phyloP scores from a whole-genome alignment of 2,329 filamentous ascomycete genomes.

The Arachnomyces sp. region DNA sequence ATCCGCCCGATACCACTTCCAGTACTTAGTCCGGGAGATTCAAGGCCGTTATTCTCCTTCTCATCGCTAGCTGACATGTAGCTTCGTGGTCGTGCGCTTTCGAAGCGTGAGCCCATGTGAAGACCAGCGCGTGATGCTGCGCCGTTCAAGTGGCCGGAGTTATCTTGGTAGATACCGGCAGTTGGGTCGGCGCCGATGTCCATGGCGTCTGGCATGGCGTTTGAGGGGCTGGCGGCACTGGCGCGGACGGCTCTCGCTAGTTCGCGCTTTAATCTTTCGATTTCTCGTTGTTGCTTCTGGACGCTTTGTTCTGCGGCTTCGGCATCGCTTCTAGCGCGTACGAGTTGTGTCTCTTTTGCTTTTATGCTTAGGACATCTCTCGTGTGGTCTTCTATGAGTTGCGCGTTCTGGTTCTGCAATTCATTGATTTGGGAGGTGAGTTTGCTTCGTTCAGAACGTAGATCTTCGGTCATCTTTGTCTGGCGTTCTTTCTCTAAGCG shows the following conservation, averaged over 20 bases:
- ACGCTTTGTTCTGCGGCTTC: slow-evolving; percentile 82
- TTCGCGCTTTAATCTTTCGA: slow-evolving; percentile 88
- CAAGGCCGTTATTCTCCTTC: slow-evolving; percentile 56
- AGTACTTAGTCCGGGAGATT: slow-evolving; percentile 26
- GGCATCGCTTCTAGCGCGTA: slow-evolving; percentile 80
- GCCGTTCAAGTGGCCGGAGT: slow-evolving; percentile 21
- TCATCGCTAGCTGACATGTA: slow-evolving; percentile 52
- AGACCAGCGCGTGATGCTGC: slow-evolving; percentile 24
- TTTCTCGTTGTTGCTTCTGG: slow-evolving; percentile 74
- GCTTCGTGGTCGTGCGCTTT: slow-evolving; percentile 33
- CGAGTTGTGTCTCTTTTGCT: slow-evolving; percentile 94
- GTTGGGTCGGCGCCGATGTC: slow-evolving; percentile 43
- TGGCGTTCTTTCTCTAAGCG: slow-evolving; percentile 74
- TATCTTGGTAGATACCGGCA: slow-evolving; percentile 32
- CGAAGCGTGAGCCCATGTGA: slow-evolving; percentile 32
- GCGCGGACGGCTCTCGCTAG: slow-evolving; percentile 44
- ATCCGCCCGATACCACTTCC: slow-evolving; percentile 28
- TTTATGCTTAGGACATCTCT: slow-evolving; percentile 93
- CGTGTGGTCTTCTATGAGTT: slow-evolving; percentile 94
- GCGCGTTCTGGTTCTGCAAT: slow-evolving; percentile 92
- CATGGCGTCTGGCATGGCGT: slow-evolving; percentile 42
- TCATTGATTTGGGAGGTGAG: slow-evolving; percentile 83
- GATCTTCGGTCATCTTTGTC: slow-evolving; percentile 65
- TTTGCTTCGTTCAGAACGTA: slow-evolving; percentile 71
- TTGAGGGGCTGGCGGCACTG: slow-evolving; percentile 30